Conservation (phyloP, 306 rosid genomes). For the Cucumis melo region DNA sequence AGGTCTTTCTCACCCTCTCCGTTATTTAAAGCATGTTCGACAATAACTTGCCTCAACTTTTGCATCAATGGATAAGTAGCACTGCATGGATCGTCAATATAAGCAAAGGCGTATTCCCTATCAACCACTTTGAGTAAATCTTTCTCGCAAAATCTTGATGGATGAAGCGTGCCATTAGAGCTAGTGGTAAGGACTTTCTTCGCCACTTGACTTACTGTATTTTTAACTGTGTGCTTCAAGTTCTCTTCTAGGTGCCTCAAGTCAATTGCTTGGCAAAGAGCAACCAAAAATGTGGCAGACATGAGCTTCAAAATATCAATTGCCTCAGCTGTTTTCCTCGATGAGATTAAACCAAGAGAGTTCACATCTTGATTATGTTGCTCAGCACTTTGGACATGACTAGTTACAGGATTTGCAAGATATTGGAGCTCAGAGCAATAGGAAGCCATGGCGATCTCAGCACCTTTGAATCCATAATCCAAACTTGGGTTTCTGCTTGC, state of each 20-base stretch:
- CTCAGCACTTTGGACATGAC: slow-evolving; percentile 84
- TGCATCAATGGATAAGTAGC: slow-evolving; percentile 85
- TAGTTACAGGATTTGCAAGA: slow-evolving; percentile 75
- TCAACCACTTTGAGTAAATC: slow-evolving; percentile 69
- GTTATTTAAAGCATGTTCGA: slow-evolving; percentile 58
- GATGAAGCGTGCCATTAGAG: slow-evolving; percentile 63
- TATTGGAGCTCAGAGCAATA: slow-evolving; percentile 82
- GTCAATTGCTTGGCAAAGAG: slow-evolving; percentile 80
- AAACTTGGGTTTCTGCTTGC: slow-evolving; percentile 70
- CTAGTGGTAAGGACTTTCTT: slow-evolving; percentile 65
- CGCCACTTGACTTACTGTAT: slow-evolving; percentile 57
- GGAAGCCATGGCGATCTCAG: slow-evolving; percentile 89
- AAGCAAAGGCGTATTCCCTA: slow-evolving; percentile 49
- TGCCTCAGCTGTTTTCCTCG: slow-evolving; percentile 67
- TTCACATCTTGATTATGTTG: slow-evolving; percentile 92
- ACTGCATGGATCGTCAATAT: slow-evolving; percentile 64
- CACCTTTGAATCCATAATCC: slow-evolving; percentile 86
- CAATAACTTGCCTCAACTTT: slow-evolving; percentile 53
- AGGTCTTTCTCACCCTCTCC: slow-evolving; percentile 36
- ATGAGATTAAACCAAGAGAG: slow-evolving; percentile 71
- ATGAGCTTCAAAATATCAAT: slow-evolving; percentile 67
- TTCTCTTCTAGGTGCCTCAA: slow-evolving; percentile 88
- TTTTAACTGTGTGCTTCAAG: slow-evolving; percentile 52
- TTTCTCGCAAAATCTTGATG: slow-evolving; percentile 73
- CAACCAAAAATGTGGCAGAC: slow-evolving; percentile 62